Conservation (phyloP, 768 basidiomycete genomes). For the Trametes gibbosa region DNA sequence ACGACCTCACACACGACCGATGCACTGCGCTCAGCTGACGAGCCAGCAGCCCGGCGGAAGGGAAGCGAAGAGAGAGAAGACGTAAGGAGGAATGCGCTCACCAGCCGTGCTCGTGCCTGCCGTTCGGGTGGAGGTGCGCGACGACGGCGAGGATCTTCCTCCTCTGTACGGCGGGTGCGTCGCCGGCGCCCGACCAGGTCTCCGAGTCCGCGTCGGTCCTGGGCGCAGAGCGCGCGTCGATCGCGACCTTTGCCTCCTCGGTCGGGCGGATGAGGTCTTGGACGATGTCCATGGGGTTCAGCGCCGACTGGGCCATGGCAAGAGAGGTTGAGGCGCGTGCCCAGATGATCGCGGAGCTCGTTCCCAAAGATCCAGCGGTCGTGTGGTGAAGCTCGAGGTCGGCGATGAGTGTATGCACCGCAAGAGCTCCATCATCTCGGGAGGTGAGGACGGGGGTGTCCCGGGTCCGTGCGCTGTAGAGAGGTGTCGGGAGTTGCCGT, state of each 20-base stretch:
- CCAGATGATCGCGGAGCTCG: too few relatives aligned
- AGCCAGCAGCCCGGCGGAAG: neutral
- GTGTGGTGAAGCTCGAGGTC: too few relatives aligned
- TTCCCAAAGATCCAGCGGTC: too few relatives aligned
- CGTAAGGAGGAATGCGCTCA: constrained; percentile 5
- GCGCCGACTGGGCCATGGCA: neutral
- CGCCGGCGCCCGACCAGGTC: constrained; percentile 7
- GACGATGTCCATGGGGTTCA: constrained; percentile 10
- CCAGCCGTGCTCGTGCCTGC: constrained; percentile 37
- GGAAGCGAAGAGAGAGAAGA: neutral
- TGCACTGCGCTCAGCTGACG: too few relatives aligned
- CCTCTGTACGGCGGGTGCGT: neutral
- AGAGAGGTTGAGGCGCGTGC: neutral
- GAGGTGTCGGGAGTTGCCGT: constrained; percentile 8
- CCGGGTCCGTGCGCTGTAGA: neutral
- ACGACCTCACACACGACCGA: neutral
- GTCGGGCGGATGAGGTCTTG: constrained; percentile 35
- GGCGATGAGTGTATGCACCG: neutral
- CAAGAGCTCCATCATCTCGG: neutral
- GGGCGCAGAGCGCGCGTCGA: constrained; percentile 34
- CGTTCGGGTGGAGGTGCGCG: constrained; percentile 36
- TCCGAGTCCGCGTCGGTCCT: constrained; percentile 4
- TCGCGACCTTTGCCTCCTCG: constrained; percentile 43
- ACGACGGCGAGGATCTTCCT: constrained; percentile 27
- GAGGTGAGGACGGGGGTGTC: neutral